Conservation (phyloP, 495 filamentous ascomycete genomes). For the Talaromyces borbonicus region DNA sequence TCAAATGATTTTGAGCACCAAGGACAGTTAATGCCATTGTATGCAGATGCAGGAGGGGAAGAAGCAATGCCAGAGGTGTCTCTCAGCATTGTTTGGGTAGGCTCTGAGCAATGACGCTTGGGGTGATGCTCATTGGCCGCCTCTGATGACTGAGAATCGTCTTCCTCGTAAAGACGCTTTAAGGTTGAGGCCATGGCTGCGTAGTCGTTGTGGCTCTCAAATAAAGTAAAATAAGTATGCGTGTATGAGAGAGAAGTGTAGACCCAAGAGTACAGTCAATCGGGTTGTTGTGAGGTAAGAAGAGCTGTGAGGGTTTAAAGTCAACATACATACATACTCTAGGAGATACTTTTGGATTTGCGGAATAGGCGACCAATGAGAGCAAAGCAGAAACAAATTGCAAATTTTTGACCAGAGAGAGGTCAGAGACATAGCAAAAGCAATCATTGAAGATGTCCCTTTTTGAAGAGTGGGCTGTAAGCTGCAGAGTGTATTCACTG, state of each 20-base stretch:
- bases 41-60: slow-evolving; percentile 22
- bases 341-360: no score
- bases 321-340: no score
- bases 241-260: background rate
- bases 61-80: slow-evolving; percentile 30
- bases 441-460: no score
- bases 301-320: no score
- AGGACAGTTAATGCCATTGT: slow-evolving; percentile 19
- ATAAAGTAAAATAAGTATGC: background rate
- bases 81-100: slow-evolving; percentile 15
- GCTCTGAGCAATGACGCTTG: slow-evolving; percentile 22
- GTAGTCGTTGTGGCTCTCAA: background rate
- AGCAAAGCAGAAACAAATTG: slow-evolving; percentile 11
- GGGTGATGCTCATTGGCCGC: slow-evolving; percentile 3
- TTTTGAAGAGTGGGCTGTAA: no score
- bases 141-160: slow-evolving; percentile 34
- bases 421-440: no score
- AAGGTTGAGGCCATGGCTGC: slow-evolving; percentile 26
- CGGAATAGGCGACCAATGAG: slow-evolving; percentile 1
- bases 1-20: slow-evolving; percentile 31
- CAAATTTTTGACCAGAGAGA: no score
- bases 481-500: no score
- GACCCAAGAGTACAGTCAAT: no score
- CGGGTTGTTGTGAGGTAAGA: no score
- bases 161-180: slow-evolving; percentile 19